Base-by-base conservation (phyloP, 495 filamentous ascomycete genomes). In the Talaromyces wortmannii region DNA sequence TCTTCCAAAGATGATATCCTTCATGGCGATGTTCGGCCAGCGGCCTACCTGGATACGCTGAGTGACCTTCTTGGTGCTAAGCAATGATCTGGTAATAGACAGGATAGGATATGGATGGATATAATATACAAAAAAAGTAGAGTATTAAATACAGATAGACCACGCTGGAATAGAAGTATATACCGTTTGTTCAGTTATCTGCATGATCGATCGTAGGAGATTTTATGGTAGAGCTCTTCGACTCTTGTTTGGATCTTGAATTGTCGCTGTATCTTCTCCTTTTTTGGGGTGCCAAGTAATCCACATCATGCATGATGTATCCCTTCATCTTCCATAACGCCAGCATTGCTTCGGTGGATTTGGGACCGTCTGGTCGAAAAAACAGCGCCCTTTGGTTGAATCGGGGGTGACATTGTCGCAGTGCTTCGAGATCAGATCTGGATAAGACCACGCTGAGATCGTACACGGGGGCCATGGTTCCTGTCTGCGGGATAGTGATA, bases 21-120 rank as follows among this genome's bases (percentile, higher is more conserved):
- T 72, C 78, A 89, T 61, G 81, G 77, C 0, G 74, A 80, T 32
- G 83, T 86, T 3, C 80, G 86, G 51, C 92, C 92, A 6, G 77
- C 78, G 55, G 92, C 80, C 52, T 96, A 91, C 73, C 78, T 91
- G 55, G 89, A 96, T 68, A 83, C 78, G 68, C 69, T 97, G 60
- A 84, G 88, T 42, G 92, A 97, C 76, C 71, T 97, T 47, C 55
- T 82, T 60, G 69, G 8, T 5, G 61, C 58, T 45, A 58, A 67
- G 48, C 40, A 51, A 45, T 64, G 50, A 59, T 40, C 36, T 40
- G 36, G 13, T 5, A 40, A 23, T 23, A 23, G 23, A 23, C 23
- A 4, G 4, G 23, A 4, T 23, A 23, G 23, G 23, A 23, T 23
- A 45, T 44, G 42, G n/a, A 45, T 45, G 42, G 51, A 23, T 23